Evolutionary conservation across 2,329 filamentous ascomycete species (phyloP), one percentile per base, ranked within the genome.

Genomic region (Aspergillus persii): DNA sequence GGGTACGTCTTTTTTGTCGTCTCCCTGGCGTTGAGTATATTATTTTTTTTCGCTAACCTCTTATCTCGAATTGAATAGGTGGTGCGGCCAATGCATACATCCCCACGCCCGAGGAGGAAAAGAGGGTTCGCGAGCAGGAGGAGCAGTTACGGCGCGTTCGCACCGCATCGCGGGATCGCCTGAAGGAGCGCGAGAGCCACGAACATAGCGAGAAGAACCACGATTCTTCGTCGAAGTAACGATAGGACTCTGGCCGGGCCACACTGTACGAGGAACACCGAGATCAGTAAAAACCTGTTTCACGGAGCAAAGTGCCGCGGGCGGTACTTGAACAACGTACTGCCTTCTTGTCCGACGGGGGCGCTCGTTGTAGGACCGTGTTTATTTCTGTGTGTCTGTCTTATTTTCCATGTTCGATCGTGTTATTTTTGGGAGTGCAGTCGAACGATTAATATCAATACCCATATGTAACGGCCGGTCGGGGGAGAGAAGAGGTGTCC

Each of bases 51-150:
- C 44, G 18, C 18, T 47, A 27, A 47, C 44, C 15, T 41, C 44
- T 18, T 26, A 27, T 27, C 5, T 50, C 15, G 11, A n/a, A 49
- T 39, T 8, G 6, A 47, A 50, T 11, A 76, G 74, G 74, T 31
- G 74, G 74, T 18, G 73, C 66, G 12, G 74, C 74, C 47, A 76
- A 76, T 57, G 71, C 71, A 15, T 75, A 74, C 31, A 58, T 66
- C 31, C 64, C 63, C 39, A 54, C 62, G 61, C 52, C 69, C 62
- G 56, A 67, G 55, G 66, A 69, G 63, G 56, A 70, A 59, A 67
- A 68, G 69, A 57, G 69, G 60, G 64, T 70, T 48, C 57, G 72
- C 68, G 68, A 74, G 69, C 68, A 75, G 68, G 67, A 74, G 61
- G 65, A 74, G 54, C 62, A 74, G 44, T 62, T 73, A 59, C 69